Evolutionary conservation across 305 asterid genomes (phyloP), one percentile per base, ranked within the genome.

Genomic region (Ajuga reptans): DNA sequence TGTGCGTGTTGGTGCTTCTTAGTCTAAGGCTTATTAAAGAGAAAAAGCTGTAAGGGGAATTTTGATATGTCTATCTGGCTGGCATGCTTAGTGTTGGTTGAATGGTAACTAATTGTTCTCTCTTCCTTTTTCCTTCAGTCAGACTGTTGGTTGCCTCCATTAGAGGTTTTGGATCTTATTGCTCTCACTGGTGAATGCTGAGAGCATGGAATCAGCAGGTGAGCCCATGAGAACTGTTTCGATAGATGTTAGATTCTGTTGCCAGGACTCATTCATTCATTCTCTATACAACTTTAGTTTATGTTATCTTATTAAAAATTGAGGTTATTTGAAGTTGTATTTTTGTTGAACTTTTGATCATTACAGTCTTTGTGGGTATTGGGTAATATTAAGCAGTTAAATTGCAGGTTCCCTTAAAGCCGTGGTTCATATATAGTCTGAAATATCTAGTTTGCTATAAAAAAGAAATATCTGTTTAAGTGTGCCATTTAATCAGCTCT

Each of bases 181-280:
- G 72, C 78, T 72, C 46, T 72, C 54, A 14, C 79, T 61, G 63
- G 72, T 71, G 64, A 66, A 63, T 65, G 68, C 69, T 55, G 60
- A 75, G 72, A 72, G 71, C 82, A 87, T 87, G 91, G 91, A 81
- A 83, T 74, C 88, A 68, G 75, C 87, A 36, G 91, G 95, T 87
- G 81, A 81, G 91, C 79, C 64, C 7, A 41, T 54, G 39, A 34
- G 31, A 70, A 43, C 62, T 68, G 50, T 70, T 59, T 70, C 64
- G 33, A 51, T 63, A 0, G 73, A 56, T 66, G 4, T 62, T 49
- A 49, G 5, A 58, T 54, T 63, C 47, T 64, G 15, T 63, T 71
- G 11, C 50, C 51, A 2, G 60, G 55, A 33, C 14, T 56, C 43
- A 29, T 68, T 72, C 11, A 53, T 43, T 68, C 2, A 21, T 21